Evolutionary conservation across 495 filamentous ascomycete species (phyloP), one percentile per base, ranked within the genome.

Genomic region (Talaromyces thailandensis): DNA sequence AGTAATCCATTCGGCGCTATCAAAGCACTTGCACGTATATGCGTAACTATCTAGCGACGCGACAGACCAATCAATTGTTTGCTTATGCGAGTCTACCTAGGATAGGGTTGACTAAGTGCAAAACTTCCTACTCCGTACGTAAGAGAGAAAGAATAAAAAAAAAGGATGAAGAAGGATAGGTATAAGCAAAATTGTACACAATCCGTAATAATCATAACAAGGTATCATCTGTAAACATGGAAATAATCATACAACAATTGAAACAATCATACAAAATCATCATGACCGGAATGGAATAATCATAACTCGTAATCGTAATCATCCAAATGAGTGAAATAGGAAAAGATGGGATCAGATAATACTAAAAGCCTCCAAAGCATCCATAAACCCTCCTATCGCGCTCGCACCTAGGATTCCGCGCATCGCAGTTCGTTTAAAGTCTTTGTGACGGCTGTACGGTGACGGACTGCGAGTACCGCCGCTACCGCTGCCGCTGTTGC

Each of bases 321-420:
- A 24, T 18, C 23, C 4, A 31, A 56, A 56, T 5, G 43, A 35
- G 6, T 4, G 4, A 58, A 43, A 18, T 24, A 59, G 1, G 1
- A 52, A 31, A 35, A 23, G 5, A 26, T 18, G 23, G n/a, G 8
- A 2, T 67, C 58, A 74, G 3, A 72, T 64, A 56, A 74, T 66
- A 14, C 67, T 64, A 50, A 79, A 69, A 3, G 75, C 76, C 56
- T 75, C 71, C 21, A 79, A 63, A 16, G 77, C 70, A 68, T 79
- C 77, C 73, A 79, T 71, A 56, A 79, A 73, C 14, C 75, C 77
- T 4, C 73, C 77, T 32, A 78, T 70, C 3, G 77, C 77, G 7
- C 74, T 73, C n/a, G 74, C 74, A 1, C 77, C 76, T 23, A 68
- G 70, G 9, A 79, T 56, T 11, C 77, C 76, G 32, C 70, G 68